Conservation (phyloP, 441 rosid genomes). For the Gossypium lobatum region DNA sequence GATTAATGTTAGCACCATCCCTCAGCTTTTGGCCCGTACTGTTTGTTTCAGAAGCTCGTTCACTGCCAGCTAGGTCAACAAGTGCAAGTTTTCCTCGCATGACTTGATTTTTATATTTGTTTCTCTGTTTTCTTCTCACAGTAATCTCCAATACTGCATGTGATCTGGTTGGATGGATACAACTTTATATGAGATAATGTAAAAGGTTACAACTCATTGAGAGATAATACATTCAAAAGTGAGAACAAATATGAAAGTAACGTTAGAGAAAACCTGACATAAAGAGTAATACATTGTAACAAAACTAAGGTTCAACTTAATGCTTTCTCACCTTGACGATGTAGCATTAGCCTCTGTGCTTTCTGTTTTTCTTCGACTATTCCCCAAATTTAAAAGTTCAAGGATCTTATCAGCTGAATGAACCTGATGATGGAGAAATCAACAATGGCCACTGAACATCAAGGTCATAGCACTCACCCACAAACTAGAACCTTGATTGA, state of each 20-base stretch:
- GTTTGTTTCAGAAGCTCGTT: constrained; percentile 90
- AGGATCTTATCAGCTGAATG: constrained; percentile 84
- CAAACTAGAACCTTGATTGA: constrained; percentile 6
- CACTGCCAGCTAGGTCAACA: constrained; percentile 98
- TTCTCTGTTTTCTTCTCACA: constrained; percentile 75
- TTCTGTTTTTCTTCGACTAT: constrained; percentile 82
- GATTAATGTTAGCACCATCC: constrained; percentile 92
- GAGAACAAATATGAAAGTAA: background rate
- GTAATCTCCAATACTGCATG: constrained; percentile 88
- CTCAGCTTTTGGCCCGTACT: constrained; percentile 86
- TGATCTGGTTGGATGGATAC: constrained; percentile 45
- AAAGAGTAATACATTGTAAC: constrained; percentile 9
- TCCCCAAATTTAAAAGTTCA: constrained; percentile 84
- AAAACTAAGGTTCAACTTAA: constrained; percentile 1
- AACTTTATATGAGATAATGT: constrained; percentile 11
- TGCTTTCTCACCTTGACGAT: constrained; percentile 61
- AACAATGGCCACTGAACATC: constrained; percentile 15
- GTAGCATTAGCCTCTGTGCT: constrained; percentile 87
- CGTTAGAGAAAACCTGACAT: background rate
- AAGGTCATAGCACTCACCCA: background rate
- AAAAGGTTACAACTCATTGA: background rate
- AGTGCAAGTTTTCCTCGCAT: constrained; percentile 89
- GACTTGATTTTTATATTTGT: constrained; percentile 62
- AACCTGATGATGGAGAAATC: constrained; percentile 42
- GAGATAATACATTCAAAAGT: background rate